Base-by-base conservation (phyloP, 371 early-diverging fungal genomes). In the Phascolomyces articulosus region DNA sequence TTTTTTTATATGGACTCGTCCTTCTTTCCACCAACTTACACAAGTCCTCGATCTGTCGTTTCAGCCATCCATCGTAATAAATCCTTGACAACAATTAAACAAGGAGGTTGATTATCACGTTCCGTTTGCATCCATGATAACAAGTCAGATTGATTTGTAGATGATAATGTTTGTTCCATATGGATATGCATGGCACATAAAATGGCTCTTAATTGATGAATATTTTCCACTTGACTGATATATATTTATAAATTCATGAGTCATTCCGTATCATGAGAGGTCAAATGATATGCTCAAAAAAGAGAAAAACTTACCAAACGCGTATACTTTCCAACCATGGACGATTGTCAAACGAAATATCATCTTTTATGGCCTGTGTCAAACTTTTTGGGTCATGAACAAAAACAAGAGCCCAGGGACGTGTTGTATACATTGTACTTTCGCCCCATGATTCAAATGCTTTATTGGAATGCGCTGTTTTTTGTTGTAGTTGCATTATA, bases 101-200 rank as follows among this genome's bases (percentile, higher is more conserved):
- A 71, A 16, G 77, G 77, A 4, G 77, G 71, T 23, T 77, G 77
- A 7, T 64, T 65, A 40, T 63, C 62, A 40, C 70, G 73, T 21
- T 73, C 71, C 16, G 44, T n/a, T 47, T 67, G 58, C 11, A 73
- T 69, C 69, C 73, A 73, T 26, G 66, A 38, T 28, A 65, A 59
- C 16, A 65, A 18, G 40, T 65, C 47, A 1, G 59, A 47, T 24
- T 27, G 31, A 29, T 6, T 4, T 18, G 54, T 24, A 27, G 4
- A 0, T 18, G 44, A 4, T n/a, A 16, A 44, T 16, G 8, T 8
- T 2, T 44, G 44, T n/a, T 11, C 24, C 3, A 21, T 49, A 13
- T 29, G 26, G 6, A 65, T 28, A 29, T 65, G 66, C 10, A 65
- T 20, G 2, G 60, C 55, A 27, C 60, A 65, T 8, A 65, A 26